Conservation (phyloP, 257 asterid species). For the Nemophila menziesii region DNA sequence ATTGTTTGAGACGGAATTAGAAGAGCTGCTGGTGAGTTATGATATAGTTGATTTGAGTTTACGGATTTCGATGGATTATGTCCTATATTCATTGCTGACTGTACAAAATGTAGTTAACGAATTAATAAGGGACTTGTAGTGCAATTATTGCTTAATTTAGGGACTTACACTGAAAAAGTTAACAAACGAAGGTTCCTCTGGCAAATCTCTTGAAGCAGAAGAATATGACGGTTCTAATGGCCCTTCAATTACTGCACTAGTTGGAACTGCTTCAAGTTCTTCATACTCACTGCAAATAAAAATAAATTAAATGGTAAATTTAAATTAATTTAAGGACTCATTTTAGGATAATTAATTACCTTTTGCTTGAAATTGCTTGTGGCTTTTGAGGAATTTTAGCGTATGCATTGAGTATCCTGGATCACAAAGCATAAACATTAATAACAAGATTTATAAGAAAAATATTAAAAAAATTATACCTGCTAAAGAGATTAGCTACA, state of each 20-base stretch:
- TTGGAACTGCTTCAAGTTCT: constrained; percentile 30
- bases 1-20: constrained; percentile 14
- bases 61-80: constrained; percentile 11
- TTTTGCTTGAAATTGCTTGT: constrained; percentile 39
- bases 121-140: not conserved
- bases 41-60: constrained; percentile 15
- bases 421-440: constrained; percentile 10
- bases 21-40: constrained; percentile 5
- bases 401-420: constrained; percentile 59
- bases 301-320: not conserved
- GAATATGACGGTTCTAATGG: constrained; percentile 22
- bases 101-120: constrained; percentile 7
- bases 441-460: constrained; percentile 1
- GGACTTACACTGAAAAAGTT: constrained; percentile 28
- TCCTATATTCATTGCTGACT: constrained; percentile 22
- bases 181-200: constrained; percentile 25
- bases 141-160: not conserved
- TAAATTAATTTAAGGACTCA: not conserved
- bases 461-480: constrained; percentile 30
- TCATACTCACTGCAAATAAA: constrained; percentile 21
- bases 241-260: constrained; percentile 23
- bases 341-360: constrained; percentile 28
- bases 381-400: constrained; percentile 48
- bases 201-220: constrained; percentile 10
- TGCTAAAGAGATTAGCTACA: constrained; percentile 54